A percentile compares a stretch with the other conserved stretches of the same genome.
phyloP scores from a whole-genome alignment of 495 filamentous ascomycete species.

The Tetracladium setigerum region DNA sequence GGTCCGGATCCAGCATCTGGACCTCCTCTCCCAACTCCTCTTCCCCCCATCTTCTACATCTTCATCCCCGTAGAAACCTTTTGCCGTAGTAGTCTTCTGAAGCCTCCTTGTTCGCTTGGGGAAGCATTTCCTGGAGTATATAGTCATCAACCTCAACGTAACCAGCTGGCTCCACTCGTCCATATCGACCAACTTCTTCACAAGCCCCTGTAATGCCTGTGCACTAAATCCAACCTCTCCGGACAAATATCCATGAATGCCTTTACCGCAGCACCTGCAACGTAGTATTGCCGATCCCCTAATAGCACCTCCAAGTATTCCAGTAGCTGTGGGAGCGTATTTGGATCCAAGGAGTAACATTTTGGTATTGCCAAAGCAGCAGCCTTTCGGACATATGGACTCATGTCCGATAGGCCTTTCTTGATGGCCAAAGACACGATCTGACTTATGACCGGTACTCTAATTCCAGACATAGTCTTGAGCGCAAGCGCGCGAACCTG shows the following conservation, averaged over 20 bases:
- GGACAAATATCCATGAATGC: slow-evolving; percentile 88
- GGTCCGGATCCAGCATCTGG: slow-evolving; percentile 66
- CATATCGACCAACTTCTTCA: slow-evolving; percentile 94
- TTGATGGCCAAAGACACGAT: slow-evolving; percentile 97
- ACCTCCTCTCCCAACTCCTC: slow-evolving; percentile 45
- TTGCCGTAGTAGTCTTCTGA: slow-evolving; percentile 34
- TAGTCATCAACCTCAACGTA: slow-evolving; percentile 68
- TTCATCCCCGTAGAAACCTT: slow-evolving; percentile 75
- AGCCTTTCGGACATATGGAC: slow-evolving; percentile 82
- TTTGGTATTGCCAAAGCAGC: slow-evolving; percentile 95
- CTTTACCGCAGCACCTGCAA: slow-evolving; percentile 83
- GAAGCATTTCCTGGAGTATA: slow-evolving; percentile 85
- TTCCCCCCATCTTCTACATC: slow-evolving; percentile 33
- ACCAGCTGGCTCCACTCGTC: slow-evolving; percentile 96
- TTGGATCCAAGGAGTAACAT: slow-evolving; percentile 89
- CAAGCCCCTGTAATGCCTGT: slow-evolving; percentile 79
- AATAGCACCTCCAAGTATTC: slow-evolving; percentile 72
- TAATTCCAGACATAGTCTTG: slow-evolving; percentile 89
- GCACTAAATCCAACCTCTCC: slow-evolving; percentile 75
- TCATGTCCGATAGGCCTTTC: slow-evolving; percentile 87
- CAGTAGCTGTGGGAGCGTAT: slow-evolving; percentile 70
- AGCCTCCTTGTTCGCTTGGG: slow-evolving; percentile 57
- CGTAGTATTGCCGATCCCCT: slow-evolving; percentile 89
- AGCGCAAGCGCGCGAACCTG: slow-evolving; percentile 86
- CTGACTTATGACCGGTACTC: slow-evolving; percentile 96